These are phyloP conservation scores for Globisporangium carolinianum DNA, from an alignment of 352 stramenopile genomes.

Conservation along the genomic window DNA sequence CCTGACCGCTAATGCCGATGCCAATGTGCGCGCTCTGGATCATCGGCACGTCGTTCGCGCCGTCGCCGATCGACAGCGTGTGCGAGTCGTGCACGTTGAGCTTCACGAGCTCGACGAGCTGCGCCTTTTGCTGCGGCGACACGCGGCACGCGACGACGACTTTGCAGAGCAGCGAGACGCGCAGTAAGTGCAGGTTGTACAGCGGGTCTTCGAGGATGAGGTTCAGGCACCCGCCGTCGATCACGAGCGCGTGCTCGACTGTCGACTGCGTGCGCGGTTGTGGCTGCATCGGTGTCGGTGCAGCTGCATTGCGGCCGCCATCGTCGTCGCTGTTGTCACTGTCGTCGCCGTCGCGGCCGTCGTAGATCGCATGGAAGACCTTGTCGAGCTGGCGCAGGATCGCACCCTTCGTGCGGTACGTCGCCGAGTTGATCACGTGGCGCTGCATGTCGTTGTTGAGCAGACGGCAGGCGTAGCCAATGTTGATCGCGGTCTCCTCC, in stretches of 20 bases:
- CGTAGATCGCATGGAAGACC: constrained; percentile 68
- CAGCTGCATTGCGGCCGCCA: not conserved
- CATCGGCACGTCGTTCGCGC: constrained; percentile 89
- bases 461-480: constrained; percentile 78
- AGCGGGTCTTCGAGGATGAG: constrained; percentile 64
- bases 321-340: not conserved
- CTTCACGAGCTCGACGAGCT: constrained; percentile 95
- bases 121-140: constrained; percentile 96
- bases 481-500: constrained; percentile 89
- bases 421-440: constrained; percentile 72
- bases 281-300: constrained; percentile 21
- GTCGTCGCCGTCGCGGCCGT: constrained; percentile 5
- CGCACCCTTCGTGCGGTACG: constrained; percentile 57
- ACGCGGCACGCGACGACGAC: constrained; percentile 97
- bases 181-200: constrained; percentile 77
- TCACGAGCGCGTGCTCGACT: constrained; percentile 86
- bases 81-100: constrained; percentile 75
- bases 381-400: constrained; percentile 71
- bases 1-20: constrained; percentile 94
- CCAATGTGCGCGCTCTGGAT: constrained; percentile 88
- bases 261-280: constrained; percentile 14
- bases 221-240: constrained; percentile 91
- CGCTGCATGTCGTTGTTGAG: constrained; percentile 93
- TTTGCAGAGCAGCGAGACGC: constrained; percentile 86
- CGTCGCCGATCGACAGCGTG: constrained; percentile 88